phyloP scores from a whole-genome alignment of 306 rosid genomes.

The Casuarina glauca region DNA sequence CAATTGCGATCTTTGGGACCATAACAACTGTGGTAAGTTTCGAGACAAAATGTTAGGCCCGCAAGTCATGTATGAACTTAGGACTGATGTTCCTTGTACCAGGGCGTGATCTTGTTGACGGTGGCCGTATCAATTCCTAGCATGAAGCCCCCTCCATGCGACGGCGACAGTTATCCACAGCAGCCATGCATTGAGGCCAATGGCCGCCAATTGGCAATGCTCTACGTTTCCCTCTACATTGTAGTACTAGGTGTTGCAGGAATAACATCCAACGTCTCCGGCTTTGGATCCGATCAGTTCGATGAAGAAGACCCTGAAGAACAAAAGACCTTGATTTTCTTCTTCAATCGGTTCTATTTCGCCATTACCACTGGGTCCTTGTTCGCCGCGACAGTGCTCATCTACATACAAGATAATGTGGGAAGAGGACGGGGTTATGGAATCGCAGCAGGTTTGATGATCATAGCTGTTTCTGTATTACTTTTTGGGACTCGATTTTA shows the following conservation, averaged over 20 bases:
- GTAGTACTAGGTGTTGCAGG: constrained; percentile 86
- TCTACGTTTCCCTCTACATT: constrained; percentile 70
- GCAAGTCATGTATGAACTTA: neutral
- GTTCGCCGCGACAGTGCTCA: constrained; percentile 73
- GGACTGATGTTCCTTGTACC: constrained; percentile 21
- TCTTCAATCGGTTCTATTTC: constrained; percentile 94
- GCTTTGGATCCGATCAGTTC: constrained; percentile 85
- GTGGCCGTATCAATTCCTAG: constrained; percentile 63
- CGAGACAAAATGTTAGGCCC: neutral
- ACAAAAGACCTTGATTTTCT: constrained; percentile 79
- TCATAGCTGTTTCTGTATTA: constrained; percentile 52
- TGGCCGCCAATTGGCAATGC: constrained; percentile 61
- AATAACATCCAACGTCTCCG: constrained; percentile 87
- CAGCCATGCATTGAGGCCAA: constrained; percentile 62
- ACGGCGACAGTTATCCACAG: constrained; percentile 42
- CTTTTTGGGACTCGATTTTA: constrained; percentile 67
- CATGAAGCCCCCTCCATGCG: constrained; percentile 80
- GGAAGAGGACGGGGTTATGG: constrained; percentile 95
- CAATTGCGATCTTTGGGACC: constrained; percentile 58
- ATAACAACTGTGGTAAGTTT: constrained; percentile 64
- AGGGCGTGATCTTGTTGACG: constrained; percentile 75
- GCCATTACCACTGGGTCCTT: constrained; percentile 78
- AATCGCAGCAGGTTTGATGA: constrained; percentile 72
- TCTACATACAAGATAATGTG: constrained; percentile 78
- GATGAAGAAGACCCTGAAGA: constrained; percentile 65